Evolutionary conservation across 495 filamentous ascomycete genomes (phyloP).

Genomic region (Apiosordaria backusii): DNA sequence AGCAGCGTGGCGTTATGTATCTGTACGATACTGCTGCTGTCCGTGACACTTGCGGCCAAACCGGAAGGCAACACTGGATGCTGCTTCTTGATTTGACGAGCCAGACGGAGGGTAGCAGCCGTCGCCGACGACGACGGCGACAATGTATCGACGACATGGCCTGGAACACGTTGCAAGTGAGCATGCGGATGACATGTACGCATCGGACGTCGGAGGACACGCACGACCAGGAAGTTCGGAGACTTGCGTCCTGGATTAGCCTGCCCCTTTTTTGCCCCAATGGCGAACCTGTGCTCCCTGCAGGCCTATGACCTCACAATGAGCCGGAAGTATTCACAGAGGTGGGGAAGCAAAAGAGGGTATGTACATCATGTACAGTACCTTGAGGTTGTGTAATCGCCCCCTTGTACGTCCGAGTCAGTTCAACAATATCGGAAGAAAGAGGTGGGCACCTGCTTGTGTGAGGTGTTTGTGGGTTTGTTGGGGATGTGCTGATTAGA

Average conservation of each 20-base stretch:
- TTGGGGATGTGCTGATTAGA: neutral
- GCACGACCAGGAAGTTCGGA: neutral
- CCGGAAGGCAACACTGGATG: neutral
- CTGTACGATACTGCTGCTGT: constrained; percentile 1
- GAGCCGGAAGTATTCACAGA: neutral
- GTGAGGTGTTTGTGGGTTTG: neutral
- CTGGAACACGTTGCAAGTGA: neutral
- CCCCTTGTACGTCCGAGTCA: neutral
- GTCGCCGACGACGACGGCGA: neutral
- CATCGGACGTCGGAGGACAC: neutral
- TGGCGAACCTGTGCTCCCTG: neutral
- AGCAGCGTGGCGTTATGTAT: neutral
- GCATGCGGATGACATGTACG: neutral
- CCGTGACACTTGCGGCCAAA: neutral
- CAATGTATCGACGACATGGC: neutral
- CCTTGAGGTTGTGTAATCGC: neutral
- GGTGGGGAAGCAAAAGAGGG: neutral
- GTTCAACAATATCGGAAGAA: neutral
- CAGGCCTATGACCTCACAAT: neutral
- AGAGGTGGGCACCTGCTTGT: neutral
- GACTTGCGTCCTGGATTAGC: neutral
- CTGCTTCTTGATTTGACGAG: neutral
- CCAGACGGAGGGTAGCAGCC: neutral
- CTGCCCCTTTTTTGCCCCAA: neutral
- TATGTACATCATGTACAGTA: neutral